Conservation (phyloP, 768 basidiomycete genomes). For the Pluteus cervinus region DNA sequence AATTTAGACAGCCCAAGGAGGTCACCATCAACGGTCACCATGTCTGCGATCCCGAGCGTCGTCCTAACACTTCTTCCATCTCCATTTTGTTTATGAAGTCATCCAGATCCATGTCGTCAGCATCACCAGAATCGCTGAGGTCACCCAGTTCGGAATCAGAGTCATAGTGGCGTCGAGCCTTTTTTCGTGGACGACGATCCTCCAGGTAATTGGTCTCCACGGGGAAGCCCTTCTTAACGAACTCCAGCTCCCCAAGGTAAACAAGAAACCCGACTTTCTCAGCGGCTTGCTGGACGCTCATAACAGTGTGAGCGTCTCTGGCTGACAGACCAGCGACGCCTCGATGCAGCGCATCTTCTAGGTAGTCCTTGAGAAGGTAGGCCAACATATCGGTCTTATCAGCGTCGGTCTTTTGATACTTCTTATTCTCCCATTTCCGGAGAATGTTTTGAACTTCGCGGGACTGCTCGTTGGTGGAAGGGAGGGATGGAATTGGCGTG, state of each 20-base stretch:
- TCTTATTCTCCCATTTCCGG: slow-evolving; percentile 17
- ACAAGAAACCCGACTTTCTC: no score
- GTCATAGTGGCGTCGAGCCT: no score
- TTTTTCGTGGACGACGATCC: no score
- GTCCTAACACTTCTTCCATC: slow-evolving; percentile 20
- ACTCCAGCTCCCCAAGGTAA: no score
- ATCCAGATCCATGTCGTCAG: slow-evolving; percentile 15
- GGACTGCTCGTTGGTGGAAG: slow-evolving; percentile 8
- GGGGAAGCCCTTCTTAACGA: no score
- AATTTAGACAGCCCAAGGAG: slow-evolving; percentile 10
- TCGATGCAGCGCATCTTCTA: slow-evolving; percentile 4
- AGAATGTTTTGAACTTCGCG: slow-evolving; percentile 19
- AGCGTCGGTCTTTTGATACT: background rate
- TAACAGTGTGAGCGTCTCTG: slow-evolving; percentile 24
- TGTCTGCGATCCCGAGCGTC: slow-evolving; percentile 14
- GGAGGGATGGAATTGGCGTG: slow-evolving; percentile 11
- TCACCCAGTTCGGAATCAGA: no score
- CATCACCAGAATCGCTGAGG: no score
- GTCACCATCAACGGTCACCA: slow-evolving; percentile 27
- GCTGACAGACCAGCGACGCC: slow-evolving; percentile 23
- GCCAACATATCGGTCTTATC: slow-evolving; percentile 1
- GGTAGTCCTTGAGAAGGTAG: slow-evolving; percentile 15
- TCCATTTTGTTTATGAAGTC: slow-evolving; percentile 8
- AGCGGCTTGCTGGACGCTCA: no score
- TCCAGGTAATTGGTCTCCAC: no score